Base-by-base conservation (phyloP, 352 stramenopile species). In the Globisporangium perplexum region DNA sequence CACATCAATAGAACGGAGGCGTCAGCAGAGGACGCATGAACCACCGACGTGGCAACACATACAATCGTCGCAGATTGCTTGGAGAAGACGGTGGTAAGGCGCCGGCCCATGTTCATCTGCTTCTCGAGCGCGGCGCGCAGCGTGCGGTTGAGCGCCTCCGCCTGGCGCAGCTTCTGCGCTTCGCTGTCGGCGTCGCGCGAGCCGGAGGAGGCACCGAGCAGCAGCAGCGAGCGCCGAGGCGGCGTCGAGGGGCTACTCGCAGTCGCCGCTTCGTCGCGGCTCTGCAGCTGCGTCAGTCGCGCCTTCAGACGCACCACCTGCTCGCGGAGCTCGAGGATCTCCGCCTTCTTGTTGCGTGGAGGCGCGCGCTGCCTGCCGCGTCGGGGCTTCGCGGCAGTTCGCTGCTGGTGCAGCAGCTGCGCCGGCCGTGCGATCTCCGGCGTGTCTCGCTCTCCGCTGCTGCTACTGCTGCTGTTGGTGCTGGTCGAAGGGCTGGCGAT, bases 81-180 rank as follows among this genome's bases (percentile, higher is more conserved):
- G 26, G 26, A 30, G 26, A 30, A 30, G 26, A 30, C 26, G 26
- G 26, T 5, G 26, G 26, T 30, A 5, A 30, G 45, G 14, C 30
- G 26, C 45, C n/a, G 45, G 23, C 33, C 17, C n/a, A 50, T n/a
- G 23, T 3, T 50, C 26, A 36, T 24, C 55, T 79, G 70, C 22
- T 62, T 55, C 48, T 69, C 61, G 24, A 79, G 28, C 17, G 66
- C 63, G 4, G 59, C 63, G 31, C 74, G 73, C 15, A 79, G 64
- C 22, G 59, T 66, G 17, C 62, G 59, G 52, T 79, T 79, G 33
- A 75, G 64, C 47, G 68, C 53, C 44, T 79, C 66, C 0, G 69
- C 59, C 14, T 57, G 55, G 55, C 72, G 62, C 20, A 59, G 62
- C 44, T 69, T 64, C 36, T 42, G 36, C 36, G 7, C n/a, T 11